Base-by-base conservation (phyloP, 495 filamentous ascomycete genomes). In the Aspergillus kassunensis region DNA sequence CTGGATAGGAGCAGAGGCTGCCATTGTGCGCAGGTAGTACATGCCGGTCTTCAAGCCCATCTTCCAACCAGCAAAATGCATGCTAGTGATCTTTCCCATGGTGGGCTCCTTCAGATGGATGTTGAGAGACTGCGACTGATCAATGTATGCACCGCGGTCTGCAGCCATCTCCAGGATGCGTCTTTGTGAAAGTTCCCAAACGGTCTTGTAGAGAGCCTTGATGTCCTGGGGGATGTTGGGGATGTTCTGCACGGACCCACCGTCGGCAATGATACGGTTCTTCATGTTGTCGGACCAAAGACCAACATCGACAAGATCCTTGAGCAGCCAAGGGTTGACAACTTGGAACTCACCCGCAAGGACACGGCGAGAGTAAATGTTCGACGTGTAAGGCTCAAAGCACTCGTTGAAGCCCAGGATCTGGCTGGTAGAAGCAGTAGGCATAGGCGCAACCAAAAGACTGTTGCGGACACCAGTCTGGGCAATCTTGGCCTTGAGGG, bases 251-350 rank as follows among this genome's bases (percentile, higher is more conserved):
- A 98, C 91, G 7, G 90, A 96, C 44, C 93, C 93, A 56, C 90
- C 90, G 42, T 93, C 92, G 54, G 93, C 86, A 61, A 98, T 97
- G 78, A 98, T 98, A 58, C 93, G 90, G 77, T 98, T 98, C 82
- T 98, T 98, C 93, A 98, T 98, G 79, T 90, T 91, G 73, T 98
- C 93, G 30, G 91, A 96, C 93, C 93, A 98, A 25, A 98, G 80
- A 55, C 93, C 93, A 77, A 97, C 87, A 60, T 98, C 93, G 51
- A 98, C 93, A 13, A 98, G 83, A 62, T 98, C 93, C 79, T 96
- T 97, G 48, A 98, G 83, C 42, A 98, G 75, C 95, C 95, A 97
- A 23, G 93, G 93, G 79, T 98, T 98, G 71, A 98, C 93, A 44
- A 98, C 89, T 73, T 98, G 93, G 84, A 98, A 98, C 68, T 98